Evolutionary conservation across 75 land plant genomes (phyloP).

Genomic region (Ceratopteris richardii): DNA sequence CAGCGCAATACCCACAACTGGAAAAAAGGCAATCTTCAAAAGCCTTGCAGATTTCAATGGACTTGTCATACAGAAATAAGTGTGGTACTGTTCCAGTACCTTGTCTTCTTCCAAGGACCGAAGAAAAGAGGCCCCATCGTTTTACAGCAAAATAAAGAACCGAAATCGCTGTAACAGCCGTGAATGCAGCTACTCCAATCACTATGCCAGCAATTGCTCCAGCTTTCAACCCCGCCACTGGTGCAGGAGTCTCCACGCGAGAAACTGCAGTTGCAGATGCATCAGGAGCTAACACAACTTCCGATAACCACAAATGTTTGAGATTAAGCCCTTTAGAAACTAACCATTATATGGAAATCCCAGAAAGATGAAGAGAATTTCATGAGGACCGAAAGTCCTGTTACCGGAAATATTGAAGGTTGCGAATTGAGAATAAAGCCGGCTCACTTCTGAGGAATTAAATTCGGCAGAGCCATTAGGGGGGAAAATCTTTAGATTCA

Average conservation of each 20-base stretch:
- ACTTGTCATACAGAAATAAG: too few relatives aligned
- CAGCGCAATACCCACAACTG: too few relatives aligned
- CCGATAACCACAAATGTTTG: too few relatives aligned
- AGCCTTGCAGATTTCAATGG: too few relatives aligned
- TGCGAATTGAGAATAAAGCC: slow-evolving; percentile 37
- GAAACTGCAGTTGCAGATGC: background rate
- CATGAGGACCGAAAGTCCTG: slow-evolving; percentile 74
- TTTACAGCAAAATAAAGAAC: too few relatives aligned
- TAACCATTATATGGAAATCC: slow-evolving; percentile 11
- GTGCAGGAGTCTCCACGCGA: background rate
- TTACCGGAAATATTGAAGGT: slow-evolving; percentile 46
- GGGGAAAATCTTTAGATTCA: slow-evolving; percentile 63
- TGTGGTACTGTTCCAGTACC: too few relatives aligned
- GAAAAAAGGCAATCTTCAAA: background rate
- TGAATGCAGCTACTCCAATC: background rate
- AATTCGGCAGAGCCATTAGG: slow-evolving; percentile 15
- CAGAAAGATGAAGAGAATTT: slow-evolving; percentile 57
- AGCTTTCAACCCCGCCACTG: background rate
- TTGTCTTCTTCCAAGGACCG: too few relatives aligned
- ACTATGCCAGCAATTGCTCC: background rate
- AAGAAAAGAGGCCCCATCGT: too few relatives aligned
- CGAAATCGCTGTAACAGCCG: background rate
- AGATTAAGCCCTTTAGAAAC: background rate
- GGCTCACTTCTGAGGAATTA: slow-evolving; percentile 44
- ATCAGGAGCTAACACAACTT: background rate